phyloP scores from a whole-genome alignment of 1,284 basidiomycete genomes.

The Sanghuangporus baumii region DNA sequence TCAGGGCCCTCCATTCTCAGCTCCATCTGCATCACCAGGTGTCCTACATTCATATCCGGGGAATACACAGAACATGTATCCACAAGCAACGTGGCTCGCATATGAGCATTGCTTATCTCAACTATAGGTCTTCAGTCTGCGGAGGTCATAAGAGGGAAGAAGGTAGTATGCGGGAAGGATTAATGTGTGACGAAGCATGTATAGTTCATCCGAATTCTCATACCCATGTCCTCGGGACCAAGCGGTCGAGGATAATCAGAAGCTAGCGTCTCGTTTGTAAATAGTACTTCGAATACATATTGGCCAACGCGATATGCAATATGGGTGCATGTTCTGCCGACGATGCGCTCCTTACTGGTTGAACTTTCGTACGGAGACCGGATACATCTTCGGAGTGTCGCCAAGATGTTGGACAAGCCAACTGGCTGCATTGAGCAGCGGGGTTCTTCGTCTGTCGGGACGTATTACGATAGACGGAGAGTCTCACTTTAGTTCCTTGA shows the following conservation, averaged over 20 bases:
- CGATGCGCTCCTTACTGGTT: not conserved
- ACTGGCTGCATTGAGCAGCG: not conserved
- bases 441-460: not conserved
- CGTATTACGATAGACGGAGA: not conserved
- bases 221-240: not conserved
- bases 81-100: not conserved
- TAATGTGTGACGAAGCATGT: not conserved
- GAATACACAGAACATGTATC: not conserved
- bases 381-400: not conserved
- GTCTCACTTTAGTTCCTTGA: not conserved
- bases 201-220: not conserved
- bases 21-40: not conserved
- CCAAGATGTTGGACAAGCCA: not conserved
- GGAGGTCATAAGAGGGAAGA: not conserved
- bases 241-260: not conserved
- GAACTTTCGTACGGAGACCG: not conserved
- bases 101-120: not conserved
- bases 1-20: not conserved
- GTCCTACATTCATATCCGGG: not conserved
- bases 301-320: not conserved
- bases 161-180: not conserved
- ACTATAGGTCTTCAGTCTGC: not conserved
- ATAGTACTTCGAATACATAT: not conserved
- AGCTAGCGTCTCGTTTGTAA: not conserved
- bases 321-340: not conserved